These are phyloP conservation scores for Hyphodiscus sp. DNA, from an alignment of 2,329 filamentous ascomycete species.

Conservation along the genomic window DNA sequence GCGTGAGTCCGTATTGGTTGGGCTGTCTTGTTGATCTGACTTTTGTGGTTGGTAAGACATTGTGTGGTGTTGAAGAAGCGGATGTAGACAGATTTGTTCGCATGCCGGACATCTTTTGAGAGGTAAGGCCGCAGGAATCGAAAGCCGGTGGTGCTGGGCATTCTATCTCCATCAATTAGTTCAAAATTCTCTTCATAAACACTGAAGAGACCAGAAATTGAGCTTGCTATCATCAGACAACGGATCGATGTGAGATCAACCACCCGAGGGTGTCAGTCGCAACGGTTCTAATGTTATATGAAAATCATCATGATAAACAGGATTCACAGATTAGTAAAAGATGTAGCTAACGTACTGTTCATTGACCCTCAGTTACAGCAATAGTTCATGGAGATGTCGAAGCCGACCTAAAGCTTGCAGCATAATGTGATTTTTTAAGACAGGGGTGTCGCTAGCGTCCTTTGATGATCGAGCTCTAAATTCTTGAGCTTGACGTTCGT, in stretches of 20 bases:
- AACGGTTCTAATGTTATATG: conserved; percentile 50
- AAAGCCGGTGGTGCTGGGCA: conserved; percentile 39
- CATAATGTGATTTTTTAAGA: background rate
- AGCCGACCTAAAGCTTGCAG: background rate
- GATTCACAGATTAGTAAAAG: background rate
- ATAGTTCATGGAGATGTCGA: background rate
- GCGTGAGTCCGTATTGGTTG: background rate
- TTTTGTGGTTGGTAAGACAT: conserved; percentile 1
- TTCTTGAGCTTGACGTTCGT: conserved; percentile 3
- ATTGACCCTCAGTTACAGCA: background rate
- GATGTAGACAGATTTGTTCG: conserved; percentile 37
- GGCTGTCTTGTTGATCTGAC: conserved; percentile 29
- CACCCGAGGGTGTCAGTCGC: conserved; percentile 48
- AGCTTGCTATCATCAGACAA: conserved; percentile 35
- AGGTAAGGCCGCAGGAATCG: conserved; percentile 52
- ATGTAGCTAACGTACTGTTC: conserved; percentile 11
- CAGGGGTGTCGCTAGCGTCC: conserved; percentile 4
- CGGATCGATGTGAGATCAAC: conserved; percentile 46
- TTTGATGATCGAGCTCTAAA: conserved; percentile 10
- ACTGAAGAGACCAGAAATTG: background rate
- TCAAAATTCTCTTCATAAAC: conserved; percentile 11
- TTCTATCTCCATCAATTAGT: conserved; percentile 29
- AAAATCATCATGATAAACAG: conserved; percentile 40
- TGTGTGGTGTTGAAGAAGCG: conserved; percentile 38
- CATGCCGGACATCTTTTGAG: conserved; percentile 34